Evolutionary conservation across 2,329 filamentous ascomycete species (phyloP).

Genomic region (Aureobasidium lini): DNA sequence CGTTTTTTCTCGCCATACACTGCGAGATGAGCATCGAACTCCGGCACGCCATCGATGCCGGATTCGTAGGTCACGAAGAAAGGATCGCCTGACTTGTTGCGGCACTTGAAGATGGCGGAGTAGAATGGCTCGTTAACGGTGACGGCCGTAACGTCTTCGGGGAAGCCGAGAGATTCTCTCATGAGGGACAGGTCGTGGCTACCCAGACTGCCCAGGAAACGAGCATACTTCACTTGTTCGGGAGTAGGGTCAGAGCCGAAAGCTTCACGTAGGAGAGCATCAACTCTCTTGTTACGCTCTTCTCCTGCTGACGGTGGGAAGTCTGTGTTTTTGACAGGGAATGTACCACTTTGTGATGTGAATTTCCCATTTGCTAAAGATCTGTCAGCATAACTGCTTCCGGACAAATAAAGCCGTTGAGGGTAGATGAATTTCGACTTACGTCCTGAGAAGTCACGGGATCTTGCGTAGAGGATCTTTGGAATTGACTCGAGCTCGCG

Average conservation of each 20-base stretch:
- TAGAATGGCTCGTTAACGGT: conserved; percentile 37
- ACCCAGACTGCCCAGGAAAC: conserved; percentile 43
- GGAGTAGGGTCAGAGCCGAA: conserved; percentile 27
- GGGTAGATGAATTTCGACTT: neutral
- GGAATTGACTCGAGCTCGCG: conserved; percentile 45
- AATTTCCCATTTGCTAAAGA: conserved; percentile 40
- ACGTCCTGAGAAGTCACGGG: conserved; percentile 46
- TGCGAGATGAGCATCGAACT: conserved; percentile 47
- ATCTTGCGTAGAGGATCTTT: conserved; percentile 49
- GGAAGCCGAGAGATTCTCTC: conserved; percentile 47
- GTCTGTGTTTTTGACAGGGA: conserved; percentile 38
- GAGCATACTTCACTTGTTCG: conserved; percentile 28
- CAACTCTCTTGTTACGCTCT: conserved; percentile 21
- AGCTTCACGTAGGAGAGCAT: conserved; percentile 27
- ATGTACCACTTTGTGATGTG: conserved; percentile 43
- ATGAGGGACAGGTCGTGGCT: conserved; percentile 49
- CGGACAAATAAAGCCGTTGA: neutral
- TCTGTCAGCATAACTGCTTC: neutral
- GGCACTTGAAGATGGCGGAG: conserved; percentile 38
- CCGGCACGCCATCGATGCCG: conserved; percentile 46
- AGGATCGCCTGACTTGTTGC: conserved; percentile 20
- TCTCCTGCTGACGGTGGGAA: conserved; percentile 24
- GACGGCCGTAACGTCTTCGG: conserved; percentile 39
- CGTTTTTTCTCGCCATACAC: conserved; percentile 49
- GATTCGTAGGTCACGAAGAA: conserved; percentile 53